Percentiles rank a stretch among this genome's conserved stretches.
Evolutionary conservation across 202 grass and related monocot genomes (phyloP).

Genomic region (Tripidium arundinaceum): DNA sequence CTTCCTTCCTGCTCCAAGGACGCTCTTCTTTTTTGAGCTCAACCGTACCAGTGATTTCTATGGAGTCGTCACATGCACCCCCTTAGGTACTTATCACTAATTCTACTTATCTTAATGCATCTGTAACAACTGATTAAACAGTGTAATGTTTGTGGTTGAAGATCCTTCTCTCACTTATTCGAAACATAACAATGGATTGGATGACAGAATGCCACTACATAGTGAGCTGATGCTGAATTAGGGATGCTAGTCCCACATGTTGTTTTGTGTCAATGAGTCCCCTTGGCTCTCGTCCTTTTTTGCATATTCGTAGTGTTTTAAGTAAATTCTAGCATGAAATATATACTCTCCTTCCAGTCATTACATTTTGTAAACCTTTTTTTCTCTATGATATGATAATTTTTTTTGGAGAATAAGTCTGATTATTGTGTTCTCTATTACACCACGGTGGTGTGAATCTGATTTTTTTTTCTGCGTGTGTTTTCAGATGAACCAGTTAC

Average conservation of each 20-base stretch:
- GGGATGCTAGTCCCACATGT: neutral
- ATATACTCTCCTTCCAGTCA: neutral
- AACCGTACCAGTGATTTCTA: neutral
- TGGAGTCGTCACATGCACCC: conserved; percentile 16
- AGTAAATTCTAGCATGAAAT: neutral
- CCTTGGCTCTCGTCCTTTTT: too few relatives aligned
- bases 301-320: neutral
- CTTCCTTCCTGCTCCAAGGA: conserved; percentile 14
- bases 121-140: neutral
- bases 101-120: neutral
- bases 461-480: neutral
- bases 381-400: too few relatives aligned
- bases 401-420: neutral
- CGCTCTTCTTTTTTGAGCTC: conserved; percentile 28
- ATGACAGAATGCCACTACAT: too few relatives aligned
- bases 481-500: conserved; percentile 29
- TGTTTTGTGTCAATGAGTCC: neutral
- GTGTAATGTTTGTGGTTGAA: neutral
- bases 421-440: neutral
- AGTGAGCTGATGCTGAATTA: too few relatives aligned
- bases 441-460: neutral
- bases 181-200: too few relatives aligned
- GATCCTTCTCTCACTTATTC: neutral
- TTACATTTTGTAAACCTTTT: neutral
- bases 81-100: neutral